A percentile compares a stretch with the other conserved stretches of the same genome.
Conservation (phyloP, 257 asterid genomes). For the Solanum medicagineum region DNA sequence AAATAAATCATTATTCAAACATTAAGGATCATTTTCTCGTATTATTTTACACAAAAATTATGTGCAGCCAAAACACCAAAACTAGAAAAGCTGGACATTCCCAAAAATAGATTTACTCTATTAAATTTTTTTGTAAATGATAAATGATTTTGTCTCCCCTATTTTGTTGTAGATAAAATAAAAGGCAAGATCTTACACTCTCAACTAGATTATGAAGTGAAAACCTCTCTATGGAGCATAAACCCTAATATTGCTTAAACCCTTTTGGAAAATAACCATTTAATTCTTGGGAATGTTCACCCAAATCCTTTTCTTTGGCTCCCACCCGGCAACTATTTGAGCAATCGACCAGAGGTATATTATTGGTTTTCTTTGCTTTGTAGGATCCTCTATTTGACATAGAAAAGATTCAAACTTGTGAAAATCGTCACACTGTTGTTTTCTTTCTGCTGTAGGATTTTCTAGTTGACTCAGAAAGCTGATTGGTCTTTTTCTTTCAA, state of each 20-base stretch:
- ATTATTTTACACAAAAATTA: too few relatives aligned
- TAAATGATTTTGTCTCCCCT: neutral
- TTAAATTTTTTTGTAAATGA: neutral
- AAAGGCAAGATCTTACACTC: neutral
- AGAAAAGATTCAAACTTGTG: neutral
- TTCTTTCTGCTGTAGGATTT: neutral
- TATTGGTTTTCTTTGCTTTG: neutral
- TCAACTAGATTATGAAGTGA: neutral
- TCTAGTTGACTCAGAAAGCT: neutral
- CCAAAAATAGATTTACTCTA: too few relatives aligned
- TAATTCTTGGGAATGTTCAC: neutral
- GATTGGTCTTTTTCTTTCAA: neutral
- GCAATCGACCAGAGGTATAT: neutral
- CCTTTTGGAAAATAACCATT: neutral
- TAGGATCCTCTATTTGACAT: neutral
- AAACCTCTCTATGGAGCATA: neutral
- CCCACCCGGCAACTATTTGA: neutral
- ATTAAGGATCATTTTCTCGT: too few relatives aligned
- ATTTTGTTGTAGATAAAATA: too few relatives aligned
- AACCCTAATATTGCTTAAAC: neutral
- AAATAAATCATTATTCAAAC: too few relatives aligned
- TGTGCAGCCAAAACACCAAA: neutral
- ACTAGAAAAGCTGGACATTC: neutral
- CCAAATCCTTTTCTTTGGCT: neutral
- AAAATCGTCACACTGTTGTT: neutral